Percentiles rank a stretch among this genome's conserved stretches.
Conservation (phyloP, 768 basidiomycete species). For the Lactifluus echinatus region DNA sequence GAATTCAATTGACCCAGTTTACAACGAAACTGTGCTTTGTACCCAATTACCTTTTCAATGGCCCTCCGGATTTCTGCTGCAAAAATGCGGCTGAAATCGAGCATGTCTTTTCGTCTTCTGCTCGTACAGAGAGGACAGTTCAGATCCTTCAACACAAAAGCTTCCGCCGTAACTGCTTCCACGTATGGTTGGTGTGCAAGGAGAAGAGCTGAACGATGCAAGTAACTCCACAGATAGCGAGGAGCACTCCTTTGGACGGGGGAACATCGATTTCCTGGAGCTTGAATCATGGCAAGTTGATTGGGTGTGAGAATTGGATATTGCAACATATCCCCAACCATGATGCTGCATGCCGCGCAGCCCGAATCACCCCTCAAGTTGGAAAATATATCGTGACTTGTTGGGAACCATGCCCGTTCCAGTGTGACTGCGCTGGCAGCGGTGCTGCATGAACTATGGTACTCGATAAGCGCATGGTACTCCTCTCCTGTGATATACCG, state of each 20-base stretch:
- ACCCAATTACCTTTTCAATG: background rate
- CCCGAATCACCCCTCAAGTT: background rate
- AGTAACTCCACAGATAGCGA: slow-evolving; percentile 5
- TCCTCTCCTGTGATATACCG: background rate
- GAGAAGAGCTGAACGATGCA: slow-evolving; percentile 4
- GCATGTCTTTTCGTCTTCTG: background rate
- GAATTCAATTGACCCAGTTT: too few species aligned
- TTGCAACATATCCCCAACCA: background rate
- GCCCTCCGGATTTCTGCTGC: background rate
- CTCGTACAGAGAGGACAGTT: background rate
- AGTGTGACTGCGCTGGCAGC: slow-evolving; percentile 6
- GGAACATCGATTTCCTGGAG: too few species aligned
- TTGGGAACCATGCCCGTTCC: background rate
- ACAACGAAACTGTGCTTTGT: background rate
- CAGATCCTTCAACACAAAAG: background rate
- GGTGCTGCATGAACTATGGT: background rate
- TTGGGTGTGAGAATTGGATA: too few species aligned
- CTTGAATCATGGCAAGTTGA: too few species aligned
- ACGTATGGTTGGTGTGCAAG: slow-evolving; percentile 3
- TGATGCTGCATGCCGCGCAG: background rate
- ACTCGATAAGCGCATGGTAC: slow-evolving; percentile 1
- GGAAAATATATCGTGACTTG: background rate
- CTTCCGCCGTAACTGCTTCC: background rate
- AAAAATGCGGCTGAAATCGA: background rate
- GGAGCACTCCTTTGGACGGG: background rate